Percentiles rank a stretch among this genome's conserved stretches.
Evolutionary conservation across 1,139 yeast genomes (phyloP).

Genomic region (Scheffersomyces titani): DNA sequence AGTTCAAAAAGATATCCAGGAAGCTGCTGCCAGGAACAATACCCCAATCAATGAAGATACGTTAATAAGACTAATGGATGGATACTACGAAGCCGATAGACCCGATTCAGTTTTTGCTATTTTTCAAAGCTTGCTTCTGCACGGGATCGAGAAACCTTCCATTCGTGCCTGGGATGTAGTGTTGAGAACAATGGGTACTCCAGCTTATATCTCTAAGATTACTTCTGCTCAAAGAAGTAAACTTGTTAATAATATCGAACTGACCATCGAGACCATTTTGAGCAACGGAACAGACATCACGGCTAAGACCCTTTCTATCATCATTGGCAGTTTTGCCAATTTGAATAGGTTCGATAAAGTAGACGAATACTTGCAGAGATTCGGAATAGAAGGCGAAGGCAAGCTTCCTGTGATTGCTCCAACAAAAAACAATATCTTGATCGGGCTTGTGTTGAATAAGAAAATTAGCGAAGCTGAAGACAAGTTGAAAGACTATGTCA

Average conservation of each 20-base stretch:
- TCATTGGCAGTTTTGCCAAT: conserved; percentile 40
- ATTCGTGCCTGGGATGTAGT: conserved; percentile 38
- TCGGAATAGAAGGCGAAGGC: conserved; percentile 18
- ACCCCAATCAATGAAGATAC: conserved; percentile 31
- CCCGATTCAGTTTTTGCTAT: conserved; percentile 35
- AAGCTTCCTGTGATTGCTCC: conserved; percentile 27
- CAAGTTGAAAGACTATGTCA: conserved; percentile 28
- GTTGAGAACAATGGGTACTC: conserved; percentile 38
- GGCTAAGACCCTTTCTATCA: conserved; percentile 31
- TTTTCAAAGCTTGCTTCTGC: conserved; percentile 33
- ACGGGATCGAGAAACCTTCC: conserved; percentile 28
- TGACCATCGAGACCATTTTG: conserved; percentile 31
- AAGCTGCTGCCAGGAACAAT: conserved; percentile 24
- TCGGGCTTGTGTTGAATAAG: conserved; percentile 34
- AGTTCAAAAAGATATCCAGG: conserved; percentile 26
- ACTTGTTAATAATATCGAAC: conserved; percentile 24
- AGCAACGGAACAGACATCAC: conserved; percentile 24
- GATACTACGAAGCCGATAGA: conserved; percentile 29
- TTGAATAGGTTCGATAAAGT: conserved; percentile 35
- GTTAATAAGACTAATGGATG: conserved; percentile 35
- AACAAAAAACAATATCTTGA: conserved; percentile 37
- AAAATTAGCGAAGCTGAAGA: conserved; percentile 36
- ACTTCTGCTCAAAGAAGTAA: conserved; percentile 10
- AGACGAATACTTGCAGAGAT: conserved; percentile 25
- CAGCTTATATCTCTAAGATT: conserved; percentile 18